A percentile compares a stretch with the other conserved stretches of the same genome.
Evolutionary conservation across 441 rosid species (phyloP).

Genomic region (Biscutella laevigata): DNA sequence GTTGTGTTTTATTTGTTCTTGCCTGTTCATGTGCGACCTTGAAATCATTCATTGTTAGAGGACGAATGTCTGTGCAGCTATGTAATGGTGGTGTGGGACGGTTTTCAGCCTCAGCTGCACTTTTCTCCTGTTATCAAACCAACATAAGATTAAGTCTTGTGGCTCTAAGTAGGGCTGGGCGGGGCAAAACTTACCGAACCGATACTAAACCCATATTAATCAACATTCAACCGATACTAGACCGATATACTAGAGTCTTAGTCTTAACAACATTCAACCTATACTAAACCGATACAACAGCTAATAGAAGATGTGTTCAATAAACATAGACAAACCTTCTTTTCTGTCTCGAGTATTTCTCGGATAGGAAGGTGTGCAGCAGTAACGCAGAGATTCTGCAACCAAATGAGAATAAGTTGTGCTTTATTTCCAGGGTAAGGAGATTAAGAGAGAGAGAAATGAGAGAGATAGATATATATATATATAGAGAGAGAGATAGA

Average conservation of each 20-base stretch:
- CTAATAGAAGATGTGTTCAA: too few relatives aligned
- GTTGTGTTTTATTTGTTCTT: background rate
- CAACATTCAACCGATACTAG: too few relatives aligned
- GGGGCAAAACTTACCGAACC: too few relatives aligned
- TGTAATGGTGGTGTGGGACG: conserved; percentile 62
- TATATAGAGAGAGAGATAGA: background rate
- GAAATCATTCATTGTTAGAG: conserved; percentile 79
- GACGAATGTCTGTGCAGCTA: conserved; percentile 65
- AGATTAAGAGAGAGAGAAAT: background rate
- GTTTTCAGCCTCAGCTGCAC: conserved; percentile 52
- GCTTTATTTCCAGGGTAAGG: background rate
- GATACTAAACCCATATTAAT: too few relatives aligned
- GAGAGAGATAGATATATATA: background rate
- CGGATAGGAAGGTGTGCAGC: conserved; percentile 97
- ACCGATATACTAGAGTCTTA: too few relatives aligned
- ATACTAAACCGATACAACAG: too few relatives aligned
- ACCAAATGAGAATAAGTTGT: background rate
- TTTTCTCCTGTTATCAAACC: conserved; percentile 52
- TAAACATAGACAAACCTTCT: conserved; percentile 31
- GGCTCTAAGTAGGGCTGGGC: too few relatives aligned
- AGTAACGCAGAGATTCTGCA: conserved; percentile 88
- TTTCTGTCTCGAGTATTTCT: conserved; percentile 89
- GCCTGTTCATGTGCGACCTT: conserved; percentile 95
- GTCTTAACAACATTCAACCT: too few relatives aligned
- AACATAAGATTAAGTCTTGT: too few relatives aligned